Conservation (phyloP, 768 basidiomycete genomes). For the Suillus subluteus region DNA sequence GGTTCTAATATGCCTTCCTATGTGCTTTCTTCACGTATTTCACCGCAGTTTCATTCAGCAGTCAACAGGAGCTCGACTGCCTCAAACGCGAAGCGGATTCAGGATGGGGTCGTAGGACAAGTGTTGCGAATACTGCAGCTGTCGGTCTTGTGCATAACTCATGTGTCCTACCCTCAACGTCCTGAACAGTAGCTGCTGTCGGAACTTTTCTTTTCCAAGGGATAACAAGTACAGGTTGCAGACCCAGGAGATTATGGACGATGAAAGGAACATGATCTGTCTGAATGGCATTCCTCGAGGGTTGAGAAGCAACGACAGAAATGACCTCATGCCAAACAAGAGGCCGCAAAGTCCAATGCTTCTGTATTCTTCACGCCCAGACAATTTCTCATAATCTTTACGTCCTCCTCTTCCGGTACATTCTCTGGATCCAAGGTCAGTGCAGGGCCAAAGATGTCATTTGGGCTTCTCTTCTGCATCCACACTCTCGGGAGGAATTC, state of each 20-base stretch:
- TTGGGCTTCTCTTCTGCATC: not conserved
- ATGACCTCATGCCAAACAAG: too few species aligned
- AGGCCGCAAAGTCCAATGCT: conserved; percentile 17
- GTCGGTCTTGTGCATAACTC: conserved; percentile 21
- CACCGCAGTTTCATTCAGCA: conserved; percentile 23
- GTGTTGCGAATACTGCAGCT: conserved; percentile 24
- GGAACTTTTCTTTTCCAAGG: conserved; percentile 28
- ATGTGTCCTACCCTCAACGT: conserved; percentile 8
- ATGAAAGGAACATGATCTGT: conserved; percentile 24
- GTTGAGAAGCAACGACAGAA: too few species aligned
- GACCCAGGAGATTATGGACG: conserved; percentile 22
- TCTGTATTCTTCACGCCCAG: not conserved
- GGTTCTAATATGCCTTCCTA: conserved; percentile 15
- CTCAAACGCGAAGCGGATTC: too few species aligned
- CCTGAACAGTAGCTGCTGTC: too few species aligned
- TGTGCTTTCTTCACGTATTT: conserved; percentile 26
- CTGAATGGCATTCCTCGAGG: too few species aligned
- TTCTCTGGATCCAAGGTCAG: not conserved
- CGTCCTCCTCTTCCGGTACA: not conserved
- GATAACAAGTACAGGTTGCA: conserved; percentile 23
- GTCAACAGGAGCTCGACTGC: conserved; percentile 3
- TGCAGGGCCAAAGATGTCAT: not conserved
- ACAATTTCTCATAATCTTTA: not conserved
- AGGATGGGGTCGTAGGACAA: conserved; percentile 16
- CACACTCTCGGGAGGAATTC: conserved; percentile 17